These are phyloP conservation scores for Nakaseomyces uthaithaninus DNA, from an alignment of 1,139 yeast species.

Conservation along the genomic window DNA sequence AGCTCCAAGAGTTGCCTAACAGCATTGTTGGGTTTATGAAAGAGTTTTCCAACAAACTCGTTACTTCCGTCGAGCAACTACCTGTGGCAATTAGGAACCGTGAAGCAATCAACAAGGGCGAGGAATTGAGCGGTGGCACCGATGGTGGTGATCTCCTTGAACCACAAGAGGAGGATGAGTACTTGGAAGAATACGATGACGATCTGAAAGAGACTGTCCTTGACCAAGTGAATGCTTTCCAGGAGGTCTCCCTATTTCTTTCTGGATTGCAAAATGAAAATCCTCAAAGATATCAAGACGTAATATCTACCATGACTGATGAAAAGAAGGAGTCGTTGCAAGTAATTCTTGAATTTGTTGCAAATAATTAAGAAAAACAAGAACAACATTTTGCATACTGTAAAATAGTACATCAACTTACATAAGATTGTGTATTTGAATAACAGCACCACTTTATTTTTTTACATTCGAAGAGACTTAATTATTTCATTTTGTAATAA, in stretches of 20 bases:
- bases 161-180: conserved; percentile 37
- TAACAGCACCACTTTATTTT: no score
- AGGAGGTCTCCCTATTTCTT: conserved; percentile 35
- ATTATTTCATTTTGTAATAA: no score
- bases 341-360: conserved; percentile 28
- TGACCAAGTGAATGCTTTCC: conserved; percentile 60
- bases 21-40: conserved; percentile 30
- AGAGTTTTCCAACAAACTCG: conserved; percentile 40
- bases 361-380: conserved; percentile 10
- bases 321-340: conserved; percentile 29
- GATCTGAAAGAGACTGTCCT: conserved; percentile 71
- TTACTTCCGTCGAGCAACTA: conserved; percentile 45
- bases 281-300: conserved; percentile 32
- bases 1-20: conserved; percentile 35
- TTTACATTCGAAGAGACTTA: no score
- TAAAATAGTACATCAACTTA: no score
- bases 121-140: conserved; percentile 31
- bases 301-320: conserved; percentile 26
- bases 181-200: conserved; percentile 42
- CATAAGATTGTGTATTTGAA: no score
- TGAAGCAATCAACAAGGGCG: conserved; percentile 46
- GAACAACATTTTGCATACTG: no score
- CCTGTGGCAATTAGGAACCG: conserved; percentile 66
- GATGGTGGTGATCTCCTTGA: conserved; percentile 35
- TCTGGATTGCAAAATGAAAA: conserved; percentile 20